Base-by-base conservation (phyloP, 139 green algal genomes). In the Trebouxia sp. region DNA sequence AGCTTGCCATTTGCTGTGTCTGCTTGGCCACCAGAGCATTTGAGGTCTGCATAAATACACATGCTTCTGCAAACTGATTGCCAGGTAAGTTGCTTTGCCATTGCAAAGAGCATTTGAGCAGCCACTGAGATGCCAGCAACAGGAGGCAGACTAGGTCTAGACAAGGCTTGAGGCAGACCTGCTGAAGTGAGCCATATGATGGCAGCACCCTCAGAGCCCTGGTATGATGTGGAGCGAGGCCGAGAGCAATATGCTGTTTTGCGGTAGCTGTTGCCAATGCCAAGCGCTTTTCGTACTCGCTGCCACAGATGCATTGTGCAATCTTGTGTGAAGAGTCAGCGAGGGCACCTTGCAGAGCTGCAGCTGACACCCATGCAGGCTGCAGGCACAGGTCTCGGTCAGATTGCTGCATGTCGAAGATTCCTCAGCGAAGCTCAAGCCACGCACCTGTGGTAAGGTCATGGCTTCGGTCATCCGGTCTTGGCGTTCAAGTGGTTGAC, bases 241-340 rank as follows among this genome's bases (percentile, higher is more conserved):
- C 69, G 9, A 77, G 39, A 56, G 69, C 69, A 56, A 77, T 77
- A 26, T 77, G 69, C 42, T 77, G 69, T 11, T 38, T 51, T 6
- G 69, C 69, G 6, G 55, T n/a, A 37, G 69, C 69, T 38, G 42
- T 32, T 51, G 69, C 69, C 28, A 37, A 10, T 15, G 69, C 69
- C 9, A 77, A n/a, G 12, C 69, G 69, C 22, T 77, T 53, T 6
- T 53, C 24, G 8, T 37, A 17, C 15, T 42, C 26, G n/a, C 22
- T 38, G 41, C 42, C 9, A 26, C 62, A 72, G 9, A 35, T 72
- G 32, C 62, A 72, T 4, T 32, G 15, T 42, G 35, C 15, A 12
- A 35, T 43, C 0, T 42, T 72, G 32, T 72, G n/a, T 17, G 22
- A 24, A 0, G 55, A 28, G 42, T 32, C 32, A 20, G 62, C 62